Evolutionary conservation across 2,329 filamentous ascomycete genomes (phyloP).

Genomic region (Epichloe sp.): DNA sequence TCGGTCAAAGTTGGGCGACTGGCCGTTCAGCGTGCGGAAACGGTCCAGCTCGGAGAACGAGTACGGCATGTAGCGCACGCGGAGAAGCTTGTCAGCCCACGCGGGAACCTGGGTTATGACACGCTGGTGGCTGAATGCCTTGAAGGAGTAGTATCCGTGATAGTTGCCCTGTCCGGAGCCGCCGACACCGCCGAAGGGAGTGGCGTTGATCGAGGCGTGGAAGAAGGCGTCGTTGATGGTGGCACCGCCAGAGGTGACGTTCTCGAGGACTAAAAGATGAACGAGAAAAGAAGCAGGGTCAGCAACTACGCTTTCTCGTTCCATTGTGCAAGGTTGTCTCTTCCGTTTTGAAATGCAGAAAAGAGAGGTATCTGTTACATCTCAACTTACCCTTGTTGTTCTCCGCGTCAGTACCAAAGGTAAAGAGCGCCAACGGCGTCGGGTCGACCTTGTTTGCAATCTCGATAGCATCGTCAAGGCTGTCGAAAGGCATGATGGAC

Average conservation of each 20-base stretch:
- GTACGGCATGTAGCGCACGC: conserved; percentile 56
- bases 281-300: not conserved
- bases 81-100: conserved; percentile 38
- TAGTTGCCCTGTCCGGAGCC: conserved; percentile 34
- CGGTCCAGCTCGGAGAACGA: conserved; percentile 30
- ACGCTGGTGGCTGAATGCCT: conserved; percentile 27
- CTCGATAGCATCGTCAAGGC: conserved; percentile 73
- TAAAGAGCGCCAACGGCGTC: conserved; percentile 73
- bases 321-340: too few species aligned
- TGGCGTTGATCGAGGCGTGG: conserved; percentile 27
- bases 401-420: conserved; percentile 73
- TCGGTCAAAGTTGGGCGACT: conserved; percentile 49
- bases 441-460: conserved; percentile 70
- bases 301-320: not conserved
- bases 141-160: conserved; percentile 35
- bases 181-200: conserved; percentile 38
- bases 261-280: conserved; percentile 17
- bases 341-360: not conserved
- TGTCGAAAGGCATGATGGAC: conserved; percentile 63
- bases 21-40: conserved; percentile 27
- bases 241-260: conserved; percentile 34
- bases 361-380: not conserved
- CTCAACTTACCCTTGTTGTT: conserved; percentile 50
- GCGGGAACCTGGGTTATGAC: conserved; percentile 22
- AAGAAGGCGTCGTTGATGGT: conserved; percentile 36